These are phyloP conservation scores for Nigrospora oryzae DNA, from an alignment of 2,329 filamentous ascomycete species.

Conservation along the genomic window DNA sequence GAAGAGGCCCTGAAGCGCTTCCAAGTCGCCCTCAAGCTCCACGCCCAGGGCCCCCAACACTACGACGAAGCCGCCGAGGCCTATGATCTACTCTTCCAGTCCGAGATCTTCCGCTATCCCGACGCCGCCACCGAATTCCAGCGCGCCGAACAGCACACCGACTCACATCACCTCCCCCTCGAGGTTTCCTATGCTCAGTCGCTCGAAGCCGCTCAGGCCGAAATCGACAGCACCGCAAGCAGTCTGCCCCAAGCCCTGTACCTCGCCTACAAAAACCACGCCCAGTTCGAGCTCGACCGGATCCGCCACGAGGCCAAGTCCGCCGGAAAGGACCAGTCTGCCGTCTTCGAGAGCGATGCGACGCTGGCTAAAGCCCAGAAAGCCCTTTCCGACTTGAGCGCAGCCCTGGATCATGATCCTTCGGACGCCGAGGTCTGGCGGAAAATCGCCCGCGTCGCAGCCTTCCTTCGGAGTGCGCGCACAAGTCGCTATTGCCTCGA, in stretches of 20 bases:
- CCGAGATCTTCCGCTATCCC: constrained; percentile 88
- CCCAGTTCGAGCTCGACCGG: constrained; percentile 79
- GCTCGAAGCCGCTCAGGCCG: constrained; percentile 48
- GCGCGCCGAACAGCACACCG: constrained; percentile 52
- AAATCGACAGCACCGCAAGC: constrained; percentile 67
- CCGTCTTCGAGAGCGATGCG: constrained; percentile 26
- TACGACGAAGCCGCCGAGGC: constrained; percentile 72
- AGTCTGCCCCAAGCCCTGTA: constrained; percentile 85
- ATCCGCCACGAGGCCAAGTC: constrained; percentile 44
- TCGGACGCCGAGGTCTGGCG: constrained; percentile 62
- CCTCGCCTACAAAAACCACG: constrained; percentile 90
- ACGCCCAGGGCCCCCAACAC: constrained; percentile 73
- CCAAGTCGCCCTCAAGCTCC: constrained; percentile 81
- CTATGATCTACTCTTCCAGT: constrained; percentile 78
- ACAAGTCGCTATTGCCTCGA: constrained; percentile 56
- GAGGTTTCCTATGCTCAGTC: constrained; percentile 40
- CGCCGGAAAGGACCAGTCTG: constrained; percentile 12
- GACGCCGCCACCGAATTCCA: constrained; percentile 82
- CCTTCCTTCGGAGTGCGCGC: constrained; percentile 47
- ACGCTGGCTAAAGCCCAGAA: constrained; percentile 29
- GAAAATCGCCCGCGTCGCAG: constrained; percentile 47
- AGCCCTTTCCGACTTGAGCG: constrained; percentile 48
- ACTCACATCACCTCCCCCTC: constrained; percentile 33
- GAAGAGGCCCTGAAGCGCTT: constrained; percentile 95
- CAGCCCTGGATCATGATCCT: constrained; percentile 55